Conservation (phyloP, 2,329 filamentous ascomycete genomes). For the Pseudocercospora cruenta region DNA sequence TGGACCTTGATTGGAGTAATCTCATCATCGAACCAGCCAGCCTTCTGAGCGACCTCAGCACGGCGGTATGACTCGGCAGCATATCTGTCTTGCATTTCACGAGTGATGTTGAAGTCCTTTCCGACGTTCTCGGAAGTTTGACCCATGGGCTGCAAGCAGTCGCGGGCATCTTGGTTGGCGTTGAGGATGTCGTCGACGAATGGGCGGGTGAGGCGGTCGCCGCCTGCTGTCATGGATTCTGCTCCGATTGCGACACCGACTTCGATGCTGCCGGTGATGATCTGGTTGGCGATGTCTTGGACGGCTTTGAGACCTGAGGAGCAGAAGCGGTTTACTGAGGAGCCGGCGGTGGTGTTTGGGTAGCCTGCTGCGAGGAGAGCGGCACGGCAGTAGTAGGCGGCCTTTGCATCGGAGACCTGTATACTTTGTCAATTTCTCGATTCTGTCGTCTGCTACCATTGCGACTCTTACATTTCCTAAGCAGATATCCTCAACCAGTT, state of each 20-base stretch:
- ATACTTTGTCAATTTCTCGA: background rate
- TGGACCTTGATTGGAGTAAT: conserved; percentile 84
- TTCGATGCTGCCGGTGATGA: conserved; percentile 78
- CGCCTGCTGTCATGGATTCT: conserved; percentile 80
- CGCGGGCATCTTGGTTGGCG: conserved; percentile 73
- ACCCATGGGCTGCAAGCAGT: conserved; percentile 95
- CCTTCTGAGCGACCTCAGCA: conserved; percentile 87
- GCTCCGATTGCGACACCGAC: conserved; percentile 85
- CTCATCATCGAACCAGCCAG: conserved; percentile 90
- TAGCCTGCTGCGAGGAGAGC: conserved; percentile 89
- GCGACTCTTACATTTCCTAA: conserved; percentile 73
- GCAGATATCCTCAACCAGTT: conserved; percentile 70
- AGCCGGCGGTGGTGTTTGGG: conserved; percentile 83
- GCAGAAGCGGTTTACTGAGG: conserved; percentile 92
- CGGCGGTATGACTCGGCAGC: conserved; percentile 85
- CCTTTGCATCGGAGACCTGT: conserved; percentile 80
- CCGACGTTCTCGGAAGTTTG: conserved; percentile 97
- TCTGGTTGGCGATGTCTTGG: conserved; percentile 91
- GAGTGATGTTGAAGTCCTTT: conserved; percentile 81
- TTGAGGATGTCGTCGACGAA: conserved; percentile 77
- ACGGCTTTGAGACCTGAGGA: conserved; percentile 94
- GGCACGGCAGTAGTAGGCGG: conserved; percentile 87
- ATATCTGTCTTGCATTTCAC: conserved; percentile 81
- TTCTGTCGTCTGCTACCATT: no score
- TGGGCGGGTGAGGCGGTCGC: conserved; percentile 69